Evolutionary conservation across 305 asterid species (phyloP).

Genomic region (Rubia tinctorum): DNA sequence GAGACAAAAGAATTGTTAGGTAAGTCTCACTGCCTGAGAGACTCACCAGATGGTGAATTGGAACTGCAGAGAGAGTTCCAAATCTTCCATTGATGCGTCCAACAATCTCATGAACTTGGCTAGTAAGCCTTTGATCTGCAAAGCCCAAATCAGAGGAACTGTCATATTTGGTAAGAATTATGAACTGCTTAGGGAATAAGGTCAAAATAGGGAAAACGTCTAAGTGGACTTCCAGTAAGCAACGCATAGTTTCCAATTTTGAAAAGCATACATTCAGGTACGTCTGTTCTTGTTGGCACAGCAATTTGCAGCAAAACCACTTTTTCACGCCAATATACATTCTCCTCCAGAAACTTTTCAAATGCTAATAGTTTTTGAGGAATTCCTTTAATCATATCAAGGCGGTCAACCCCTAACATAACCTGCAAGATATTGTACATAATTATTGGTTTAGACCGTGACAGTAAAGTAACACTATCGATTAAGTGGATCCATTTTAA

Average conservation of each 20-base stretch:
- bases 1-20: neutral
- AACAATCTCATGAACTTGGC: conserved; percentile 97
- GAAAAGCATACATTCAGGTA: conserved; percentile 78
- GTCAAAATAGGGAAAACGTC: neutral
- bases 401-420: conserved; percentile 95
- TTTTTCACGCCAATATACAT: conserved; percentile 71
- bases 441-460: conserved; percentile 5
- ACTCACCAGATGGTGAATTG: conserved; percentile 94
- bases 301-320: conserved; percentile 97
- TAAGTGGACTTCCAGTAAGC: neutral
- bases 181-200: neutral
- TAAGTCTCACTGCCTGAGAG: conserved; percentile 16
- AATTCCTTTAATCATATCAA: conserved; percentile 95
- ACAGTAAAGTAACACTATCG: neutral
- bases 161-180: neutral
- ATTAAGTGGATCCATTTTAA: neutral
- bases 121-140: conserved; percentile 85
- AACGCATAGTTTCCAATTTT: neutral
- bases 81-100: conserved; percentile 97
- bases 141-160: conserved; percentile 25
- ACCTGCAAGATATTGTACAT: conserved; percentile 51
- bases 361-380: conserved; percentile 93
- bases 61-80: conserved; percentile 77
- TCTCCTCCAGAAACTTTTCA: conserved; percentile 93
- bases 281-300: conserved; percentile 96